phyloP scores from a whole-genome alignment of 257 asterid genomes.

The Solanum chaucha region DNA sequence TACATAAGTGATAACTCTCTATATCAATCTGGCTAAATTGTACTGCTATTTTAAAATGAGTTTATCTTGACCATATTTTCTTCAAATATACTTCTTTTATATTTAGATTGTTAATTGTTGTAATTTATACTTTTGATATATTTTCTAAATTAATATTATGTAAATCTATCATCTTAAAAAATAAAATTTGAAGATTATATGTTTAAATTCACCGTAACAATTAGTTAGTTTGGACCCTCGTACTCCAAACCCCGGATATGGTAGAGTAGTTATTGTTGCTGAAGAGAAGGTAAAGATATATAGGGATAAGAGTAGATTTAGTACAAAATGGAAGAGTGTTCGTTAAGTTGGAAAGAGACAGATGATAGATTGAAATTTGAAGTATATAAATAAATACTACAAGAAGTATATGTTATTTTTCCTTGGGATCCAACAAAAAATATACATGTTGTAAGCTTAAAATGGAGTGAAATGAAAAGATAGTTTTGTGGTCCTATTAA shows the following conservation, averaged over 20 bases:
- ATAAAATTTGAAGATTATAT: not conserved
- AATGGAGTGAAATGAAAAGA: conserved; percentile 1
- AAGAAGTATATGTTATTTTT: conserved; percentile 11
- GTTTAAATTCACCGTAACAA: not conserved
- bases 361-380: conserved; percentile 5
- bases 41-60: not conserved
- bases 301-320: not conserved
- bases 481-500: conserved; percentile 47
- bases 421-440: conserved; percentile 34
- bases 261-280: not conserved
- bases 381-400: not conserved
- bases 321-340: not conserved
- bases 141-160: not conserved
- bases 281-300: conserved; percentile 1
- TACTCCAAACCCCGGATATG: not conserved
- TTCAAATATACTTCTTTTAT: not conserved
- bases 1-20: not conserved
- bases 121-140: not conserved
- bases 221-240: not conserved
- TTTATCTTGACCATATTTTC: not conserved
- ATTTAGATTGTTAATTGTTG: not conserved
- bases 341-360: conserved; percentile 16
- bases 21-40: not conserved
- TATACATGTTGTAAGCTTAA: conserved; percentile 2
- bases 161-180: not conserved